Evolutionary conservation across 768 basidiomycete genomes (phyloP).

Genomic region (Boletellus ananas): DNA sequence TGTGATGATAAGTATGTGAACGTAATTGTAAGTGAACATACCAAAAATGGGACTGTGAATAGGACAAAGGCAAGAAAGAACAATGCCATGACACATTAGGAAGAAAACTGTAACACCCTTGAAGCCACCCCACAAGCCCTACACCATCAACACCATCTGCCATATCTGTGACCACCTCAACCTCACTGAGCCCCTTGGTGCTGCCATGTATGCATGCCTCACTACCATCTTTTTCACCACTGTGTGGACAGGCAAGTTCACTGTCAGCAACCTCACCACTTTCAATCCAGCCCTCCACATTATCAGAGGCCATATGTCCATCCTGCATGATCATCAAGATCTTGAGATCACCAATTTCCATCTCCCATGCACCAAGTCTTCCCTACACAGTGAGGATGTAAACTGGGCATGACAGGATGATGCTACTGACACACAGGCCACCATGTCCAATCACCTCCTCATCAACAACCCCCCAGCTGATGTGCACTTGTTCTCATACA

Average conservation of each 20-base stretch:
- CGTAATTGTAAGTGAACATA: too few species aligned
- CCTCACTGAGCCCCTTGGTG: background rate
- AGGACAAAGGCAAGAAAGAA: too few species aligned
- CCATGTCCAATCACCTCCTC: background rate
- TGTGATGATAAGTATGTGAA: too few species aligned
- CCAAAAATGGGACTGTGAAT: too few species aligned
- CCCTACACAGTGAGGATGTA: background rate
- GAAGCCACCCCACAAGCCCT: conserved; percentile 8
- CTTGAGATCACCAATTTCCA: background rate
- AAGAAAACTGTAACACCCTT: too few species aligned
- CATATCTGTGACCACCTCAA: background rate
- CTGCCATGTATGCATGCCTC: conserved; percentile 18
- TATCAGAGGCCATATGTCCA: too few species aligned
- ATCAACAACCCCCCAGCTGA: background rate
- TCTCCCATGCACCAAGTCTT: background rate
- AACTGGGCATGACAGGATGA: background rate
- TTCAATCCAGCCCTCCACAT: conserved; percentile 19
- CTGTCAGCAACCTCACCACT: conserved; percentile 3
- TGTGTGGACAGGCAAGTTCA: conserved; percentile 20
- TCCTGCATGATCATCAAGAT: too few species aligned
- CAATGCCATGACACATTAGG: too few species aligned
- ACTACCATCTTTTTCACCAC: conserved; percentile 16
- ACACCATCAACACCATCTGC: conserved; percentile 9
- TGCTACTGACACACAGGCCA: background rate
- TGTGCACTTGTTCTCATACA: background rate